Conservation (phyloP, 257 asterid genomes). For the Catharanthus roseus region DNA sequence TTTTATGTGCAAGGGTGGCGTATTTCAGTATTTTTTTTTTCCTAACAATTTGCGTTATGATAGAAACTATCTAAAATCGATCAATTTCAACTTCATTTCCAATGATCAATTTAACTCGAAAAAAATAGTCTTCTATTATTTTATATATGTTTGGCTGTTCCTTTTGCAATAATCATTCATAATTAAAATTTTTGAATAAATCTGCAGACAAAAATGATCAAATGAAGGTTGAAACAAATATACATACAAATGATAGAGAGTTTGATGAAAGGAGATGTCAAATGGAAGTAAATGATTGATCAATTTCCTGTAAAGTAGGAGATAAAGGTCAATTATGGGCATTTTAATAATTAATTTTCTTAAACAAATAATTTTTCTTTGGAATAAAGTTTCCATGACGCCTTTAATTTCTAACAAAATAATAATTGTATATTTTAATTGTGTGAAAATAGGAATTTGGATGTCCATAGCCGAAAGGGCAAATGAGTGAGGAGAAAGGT, state of each 20-base stretch:
- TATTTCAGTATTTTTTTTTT: no score
- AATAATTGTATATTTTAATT: not conserved
- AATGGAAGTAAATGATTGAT: not conserved
- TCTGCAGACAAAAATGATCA: no score
- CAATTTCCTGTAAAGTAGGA: slow-evolving; percentile 1
- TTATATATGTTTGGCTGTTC: no score
- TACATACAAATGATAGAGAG: not conserved
- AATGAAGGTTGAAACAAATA: no score
- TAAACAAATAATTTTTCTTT: not conserved
- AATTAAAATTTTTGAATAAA: no score
- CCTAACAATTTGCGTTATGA: no score
- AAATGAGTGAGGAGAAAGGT: not conserved
- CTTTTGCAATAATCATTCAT: no score
- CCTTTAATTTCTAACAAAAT: not conserved
- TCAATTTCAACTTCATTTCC: no score
- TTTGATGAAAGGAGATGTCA: not conserved
- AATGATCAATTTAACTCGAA: no score
- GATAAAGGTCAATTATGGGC: slow-evolving; percentile 1
- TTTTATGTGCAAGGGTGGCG: no score
- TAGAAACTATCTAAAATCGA: no score
- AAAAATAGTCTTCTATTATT: no score
- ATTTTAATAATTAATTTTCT: not conserved
- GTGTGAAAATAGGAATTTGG: not conserved
- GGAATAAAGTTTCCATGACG: not conserved
- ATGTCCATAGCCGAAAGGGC: not conserved